Percentiles rank a stretch among this genome's conserved stretches.
Conservation (phyloP, 352 stramenopile genomes). For the Pythium biforme region DNA sequence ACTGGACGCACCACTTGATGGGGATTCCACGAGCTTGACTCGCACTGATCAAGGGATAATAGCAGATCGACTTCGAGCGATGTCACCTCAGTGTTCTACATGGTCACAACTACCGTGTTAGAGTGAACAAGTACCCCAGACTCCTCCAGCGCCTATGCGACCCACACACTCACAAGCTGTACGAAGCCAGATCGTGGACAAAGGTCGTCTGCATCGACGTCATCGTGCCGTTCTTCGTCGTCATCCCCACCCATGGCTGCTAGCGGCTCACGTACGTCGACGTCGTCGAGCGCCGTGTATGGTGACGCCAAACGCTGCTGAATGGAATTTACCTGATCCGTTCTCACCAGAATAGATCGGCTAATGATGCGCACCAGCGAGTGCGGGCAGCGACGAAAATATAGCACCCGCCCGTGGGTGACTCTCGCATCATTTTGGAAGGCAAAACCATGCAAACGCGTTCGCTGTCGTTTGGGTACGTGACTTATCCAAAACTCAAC, state of each 20-base stretch:
- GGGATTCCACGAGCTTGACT: not conserved
- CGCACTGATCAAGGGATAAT: not conserved
- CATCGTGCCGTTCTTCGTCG: not conserved
- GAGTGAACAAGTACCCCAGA: no score
- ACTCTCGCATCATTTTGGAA: no score
- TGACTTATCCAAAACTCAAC: constrained; percentile 19
- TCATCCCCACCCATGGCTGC: not conserved
- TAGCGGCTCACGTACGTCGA: not conserved
- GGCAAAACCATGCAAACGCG: not conserved
- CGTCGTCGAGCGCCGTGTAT: no score
- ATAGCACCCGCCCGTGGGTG: no score
- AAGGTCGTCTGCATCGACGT: not conserved
- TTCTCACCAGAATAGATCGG: constrained; percentile 1
- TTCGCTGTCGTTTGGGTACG: constrained; percentile 7
- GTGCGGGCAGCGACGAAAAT: no score
- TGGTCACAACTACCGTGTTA: no score
- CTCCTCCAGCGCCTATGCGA: no score
- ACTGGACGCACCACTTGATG: constrained; percentile 9
- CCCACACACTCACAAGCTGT: not conserved
- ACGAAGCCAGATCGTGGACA: not conserved
- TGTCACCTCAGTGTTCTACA: constrained; percentile 4
- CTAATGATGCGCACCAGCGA: no score
- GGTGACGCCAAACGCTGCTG: not conserved
- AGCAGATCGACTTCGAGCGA: constrained; percentile 11
- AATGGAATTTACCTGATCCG: not conserved